Evolutionary conservation across 805 yeast genomes (phyloP).

Genomic region (Kluyveromyces wickerhamii): DNA sequence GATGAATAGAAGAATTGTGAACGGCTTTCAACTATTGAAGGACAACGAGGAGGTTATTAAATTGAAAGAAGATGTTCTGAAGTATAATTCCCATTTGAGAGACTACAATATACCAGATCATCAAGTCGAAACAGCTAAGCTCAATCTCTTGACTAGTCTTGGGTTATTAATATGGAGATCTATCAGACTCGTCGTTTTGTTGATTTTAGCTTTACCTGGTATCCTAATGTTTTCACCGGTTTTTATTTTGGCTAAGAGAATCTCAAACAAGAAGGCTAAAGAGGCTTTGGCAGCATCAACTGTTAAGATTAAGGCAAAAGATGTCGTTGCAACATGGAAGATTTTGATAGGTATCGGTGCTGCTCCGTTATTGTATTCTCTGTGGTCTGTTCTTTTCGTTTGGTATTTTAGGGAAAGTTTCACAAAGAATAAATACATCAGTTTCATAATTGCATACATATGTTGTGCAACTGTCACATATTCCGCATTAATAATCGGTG

Average conservation of each 20-base stretch:
- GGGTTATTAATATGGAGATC: constrained; percentile 51
- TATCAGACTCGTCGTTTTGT: constrained; percentile 45
- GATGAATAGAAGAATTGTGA: constrained; percentile 78
- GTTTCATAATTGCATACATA: constrained; percentile 50
- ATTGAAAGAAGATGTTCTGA: constrained; percentile 54
- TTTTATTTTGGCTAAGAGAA: constrained; percentile 65
- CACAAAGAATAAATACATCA: constrained; percentile 28
- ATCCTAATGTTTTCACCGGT: constrained; percentile 80
- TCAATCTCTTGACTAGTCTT: constrained; percentile 42
- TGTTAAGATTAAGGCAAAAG: constrained; percentile 86
- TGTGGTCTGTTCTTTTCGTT: constrained; percentile 62
- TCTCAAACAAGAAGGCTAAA: constrained; percentile 64
- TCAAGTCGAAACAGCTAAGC: constrained; percentile 44
- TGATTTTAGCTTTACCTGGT: constrained; percentile 79
- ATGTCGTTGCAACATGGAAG: constrained; percentile 97
- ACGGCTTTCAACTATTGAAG: constrained; percentile 69
- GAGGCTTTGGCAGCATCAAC: constrained; percentile 79
- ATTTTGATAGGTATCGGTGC: constrained; percentile 79
- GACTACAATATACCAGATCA: constrained; percentile 55
- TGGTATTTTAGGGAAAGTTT: constrained; percentile 28
- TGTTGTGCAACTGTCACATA: constrained; percentile 69
- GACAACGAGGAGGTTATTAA: constrained; percentile 59
- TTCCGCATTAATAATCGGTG: constrained; percentile 88
- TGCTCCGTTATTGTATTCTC: constrained; percentile 77
- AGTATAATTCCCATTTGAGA: constrained; percentile 64